Percentiles rank a stretch among this genome's conserved stretches.
Evolutionary conservation across 108 stramenopile genomes (phyloP).

Genomic region (Stephanodiscus triporus): DNA sequence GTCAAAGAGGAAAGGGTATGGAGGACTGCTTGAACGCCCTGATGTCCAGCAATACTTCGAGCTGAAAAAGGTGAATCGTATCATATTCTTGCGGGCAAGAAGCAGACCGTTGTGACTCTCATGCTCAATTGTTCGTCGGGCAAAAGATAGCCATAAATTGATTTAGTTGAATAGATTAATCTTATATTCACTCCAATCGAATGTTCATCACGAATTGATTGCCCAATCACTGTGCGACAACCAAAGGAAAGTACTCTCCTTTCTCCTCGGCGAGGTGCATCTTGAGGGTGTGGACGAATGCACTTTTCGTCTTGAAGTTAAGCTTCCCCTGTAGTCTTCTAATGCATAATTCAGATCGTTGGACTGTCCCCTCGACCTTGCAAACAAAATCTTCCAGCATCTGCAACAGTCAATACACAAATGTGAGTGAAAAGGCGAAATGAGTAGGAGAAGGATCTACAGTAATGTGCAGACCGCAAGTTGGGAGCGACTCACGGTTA

Average conservation of each 20-base stretch:
- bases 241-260: conserved; percentile 39
- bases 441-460: not conserved
- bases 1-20: not conserved
- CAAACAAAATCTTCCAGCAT: conserved; percentile 18
- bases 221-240: not conserved
- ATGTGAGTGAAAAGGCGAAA: too few relatives aligned
- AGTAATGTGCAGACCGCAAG: not conserved
- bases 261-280: conserved; percentile 30
- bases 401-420: too few relatives aligned
- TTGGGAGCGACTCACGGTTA: not conserved
- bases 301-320: conserved; percentile 22
- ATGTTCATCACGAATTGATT: too few relatives aligned
- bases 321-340: conserved; percentile 30
- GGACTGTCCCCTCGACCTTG: conserved; percentile 18
- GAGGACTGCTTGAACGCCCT: not conserved
- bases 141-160: too few relatives aligned
- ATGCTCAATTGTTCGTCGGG: too few relatives aligned
- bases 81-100: not conserved
- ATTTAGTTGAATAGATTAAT: too few relatives aligned
- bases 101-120: too few relatives aligned
- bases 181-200: too few relatives aligned
- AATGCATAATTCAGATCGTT: conserved; percentile 27
- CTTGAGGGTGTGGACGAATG: conserved; percentile 18
- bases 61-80: not conserved
- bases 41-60: not conserved